Evolutionary conservation across 345 rosid genomes (phyloP).

Genomic region (Linum trigynum): DNA sequence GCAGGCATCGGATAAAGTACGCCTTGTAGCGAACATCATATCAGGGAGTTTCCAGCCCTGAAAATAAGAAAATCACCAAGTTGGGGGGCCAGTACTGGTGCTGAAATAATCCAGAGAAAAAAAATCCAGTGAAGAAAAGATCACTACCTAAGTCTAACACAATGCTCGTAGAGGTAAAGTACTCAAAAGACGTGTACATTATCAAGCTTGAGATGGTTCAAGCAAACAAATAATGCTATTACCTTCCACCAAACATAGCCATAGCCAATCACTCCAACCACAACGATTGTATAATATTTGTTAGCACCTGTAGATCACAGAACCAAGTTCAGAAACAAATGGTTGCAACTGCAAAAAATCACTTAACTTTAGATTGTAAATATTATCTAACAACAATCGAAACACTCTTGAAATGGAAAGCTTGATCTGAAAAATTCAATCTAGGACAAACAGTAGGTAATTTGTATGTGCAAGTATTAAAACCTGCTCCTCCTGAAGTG

Average conservation of each 20-base stretch:
- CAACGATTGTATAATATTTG: slow-evolving; percentile 41
- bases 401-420: not conserved
- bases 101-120: slow-evolving; percentile 10
- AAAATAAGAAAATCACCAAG: slow-evolving; percentile 10
- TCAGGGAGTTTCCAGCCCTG: slow-evolving; percentile 97
- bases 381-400: not conserved
- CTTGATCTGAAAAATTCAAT: not conserved
- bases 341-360: not conserved
- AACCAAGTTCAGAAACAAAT: not conserved
- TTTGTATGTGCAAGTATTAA: slow-evolving; percentile 3
- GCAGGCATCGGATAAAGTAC: slow-evolving; percentile 80
- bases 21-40: slow-evolving; percentile 90
- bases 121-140: too few species aligned
- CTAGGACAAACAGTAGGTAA: not conserved
- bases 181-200: too few species aligned
- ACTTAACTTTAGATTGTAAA: not conserved
- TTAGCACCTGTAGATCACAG: slow-evolving; percentile 35
- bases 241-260: slow-evolving; percentile 90
- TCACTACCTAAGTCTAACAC: too few species aligned
- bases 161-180: too few species aligned
- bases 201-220: not conserved
- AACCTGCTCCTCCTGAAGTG: slow-evolving; percentile 64
- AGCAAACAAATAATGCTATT: slow-evolving; percentile 4
- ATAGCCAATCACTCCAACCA: slow-evolving; percentile 48
- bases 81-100: not conserved